Evolutionary conservation across 2,329 filamentous ascomycete species (phyloP), one percentile per base, ranked within the genome.

Genomic region (Pyrenophora teres): DNA sequence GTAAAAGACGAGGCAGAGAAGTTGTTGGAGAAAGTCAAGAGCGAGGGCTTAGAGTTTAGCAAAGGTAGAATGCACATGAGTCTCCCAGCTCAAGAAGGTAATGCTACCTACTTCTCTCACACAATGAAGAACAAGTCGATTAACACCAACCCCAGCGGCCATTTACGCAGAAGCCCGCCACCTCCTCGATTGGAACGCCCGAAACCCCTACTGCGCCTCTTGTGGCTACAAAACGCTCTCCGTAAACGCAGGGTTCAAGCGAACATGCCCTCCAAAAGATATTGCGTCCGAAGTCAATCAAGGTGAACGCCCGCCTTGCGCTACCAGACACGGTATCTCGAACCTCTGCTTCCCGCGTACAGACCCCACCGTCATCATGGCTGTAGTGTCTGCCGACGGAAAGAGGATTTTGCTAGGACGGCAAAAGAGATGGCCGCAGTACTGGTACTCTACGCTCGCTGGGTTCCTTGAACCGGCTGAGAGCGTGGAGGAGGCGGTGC

Each of bases 341-440:
- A 99, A 99, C 75, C 81, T 97, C 46, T 88, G 83, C 68, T 97
- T 97, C 80, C 93, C 93, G 2, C 85, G 92, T 43, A 97, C 93
- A 2, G 92, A 97, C 65, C 92, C 92, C 1, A 96, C 91, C 23
- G 92, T 97, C 72, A 99, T 99, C 76, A 92, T 95, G 77, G 93
- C 92, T 0, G 87, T 97, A 9, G 84, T 97, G 27, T 95, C 89
- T 46, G 81, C 87, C 43, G 90, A 95, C 63, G 88, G 88, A 42
- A 83, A 87, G 60, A 84, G 85, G 55, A 77, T 96, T 33, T 83
- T 99, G 6, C 87, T 99, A 0, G 94, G 94, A 32, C 87, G 94
- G 12, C 86, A 90, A 68, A 89, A 89, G 75, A 83, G 90, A 46
- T 99, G 87, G 82, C 94, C 94, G 1, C 80, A 83, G 1, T 72